Evolutionary conservation across 2,329 filamentous ascomycete genomes (phyloP).

Genomic region (Zymoseptoria passerinii): DNA sequence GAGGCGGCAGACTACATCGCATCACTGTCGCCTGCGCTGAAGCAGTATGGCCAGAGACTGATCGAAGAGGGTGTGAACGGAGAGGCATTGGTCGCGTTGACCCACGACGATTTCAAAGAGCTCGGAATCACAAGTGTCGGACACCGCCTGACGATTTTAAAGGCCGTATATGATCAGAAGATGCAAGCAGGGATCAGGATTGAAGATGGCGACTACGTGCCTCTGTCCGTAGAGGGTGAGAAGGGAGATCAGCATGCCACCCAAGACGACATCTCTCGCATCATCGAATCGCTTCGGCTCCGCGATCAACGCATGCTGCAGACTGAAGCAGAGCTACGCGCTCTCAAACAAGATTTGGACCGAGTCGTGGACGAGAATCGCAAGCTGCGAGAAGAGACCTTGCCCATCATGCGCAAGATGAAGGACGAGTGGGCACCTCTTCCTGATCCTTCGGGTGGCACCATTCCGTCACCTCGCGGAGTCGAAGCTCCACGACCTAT

Average conservation of each 20-base stretch:
- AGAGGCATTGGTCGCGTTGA: slow-evolving; percentile 78
- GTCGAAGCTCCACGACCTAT: slow-evolving; percentile 17
- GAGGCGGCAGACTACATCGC: slow-evolving; percentile 86
- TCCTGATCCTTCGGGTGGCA: slow-evolving; percentile 43
- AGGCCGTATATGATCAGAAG: slow-evolving; percentile 94
- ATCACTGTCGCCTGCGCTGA: slow-evolving; percentile 22
- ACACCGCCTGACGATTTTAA: slow-evolving; percentile 87
- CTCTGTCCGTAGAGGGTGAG: slow-evolving; percentile 81
- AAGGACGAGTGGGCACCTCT: slow-evolving; percentile 89
- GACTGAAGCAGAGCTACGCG: slow-evolving; percentile 73
- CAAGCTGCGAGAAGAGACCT: slow-evolving; percentile 78
- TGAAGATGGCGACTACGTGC: slow-evolving; percentile 88
- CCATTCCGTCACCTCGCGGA: slow-evolving; percentile 28
- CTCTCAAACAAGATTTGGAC: slow-evolving; percentile 51
- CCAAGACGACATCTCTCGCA: slow-evolving; percentile 82
- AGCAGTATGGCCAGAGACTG: slow-evolving; percentile 28
- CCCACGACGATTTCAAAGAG: slow-evolving; percentile 88
- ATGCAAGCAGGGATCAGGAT: slow-evolving; percentile 85
- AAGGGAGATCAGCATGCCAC: slow-evolving; percentile 79
- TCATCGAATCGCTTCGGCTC: slow-evolving; percentile 81
- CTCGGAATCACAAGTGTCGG: slow-evolving; percentile 91
- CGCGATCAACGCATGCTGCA: slow-evolving; percentile 84
- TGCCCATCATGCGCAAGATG: slow-evolving; percentile 79
- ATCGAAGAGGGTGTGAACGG: slow-evolving; percentile 90
- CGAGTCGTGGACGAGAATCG: slow-evolving; percentile 69